These are phyloP conservation scores for Porpolomopsis calyptriformis DNA, from an alignment of 768 basidiomycete species.

Conservation along the genomic window DNA sequence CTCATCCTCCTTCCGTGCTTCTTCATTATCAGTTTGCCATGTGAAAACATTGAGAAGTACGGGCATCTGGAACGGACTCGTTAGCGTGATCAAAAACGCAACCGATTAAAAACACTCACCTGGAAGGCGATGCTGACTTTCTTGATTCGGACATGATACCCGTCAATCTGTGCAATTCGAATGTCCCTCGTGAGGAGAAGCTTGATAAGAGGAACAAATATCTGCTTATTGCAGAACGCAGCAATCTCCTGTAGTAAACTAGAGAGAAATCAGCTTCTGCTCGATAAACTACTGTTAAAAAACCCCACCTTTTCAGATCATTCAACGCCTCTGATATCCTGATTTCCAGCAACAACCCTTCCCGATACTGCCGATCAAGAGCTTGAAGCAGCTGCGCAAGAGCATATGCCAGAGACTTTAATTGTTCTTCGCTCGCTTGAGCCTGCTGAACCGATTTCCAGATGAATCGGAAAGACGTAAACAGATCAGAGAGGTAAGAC, in stretches of 20 bases:
- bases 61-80: background rate
- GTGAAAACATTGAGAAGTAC: background rate
- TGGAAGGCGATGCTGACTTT: background rate
- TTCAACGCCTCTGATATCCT: background rate
- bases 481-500: background rate
- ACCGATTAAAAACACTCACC: background rate
- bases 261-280: background rate
- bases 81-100: background rate
- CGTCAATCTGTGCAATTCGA: background rate
- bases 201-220: background rate
- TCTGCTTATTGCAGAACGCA: background rate
- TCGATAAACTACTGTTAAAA: background rate
- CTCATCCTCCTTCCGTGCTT: constrained; percentile 2
- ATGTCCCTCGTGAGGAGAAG: background rate
- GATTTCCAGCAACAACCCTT: background rate
- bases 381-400: background rate
- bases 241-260: constrained; percentile 3
- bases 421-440: background rate
- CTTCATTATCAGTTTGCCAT: background rate
- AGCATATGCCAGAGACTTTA: background rate
- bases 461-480: background rate
- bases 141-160: background rate
- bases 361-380: background rate
- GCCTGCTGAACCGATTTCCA: background rate
- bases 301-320: background rate